These are phyloP conservation scores for Oemleria cerasiformis DNA, from an alignment of 306 rosid species.

Conservation along the genomic window DNA sequence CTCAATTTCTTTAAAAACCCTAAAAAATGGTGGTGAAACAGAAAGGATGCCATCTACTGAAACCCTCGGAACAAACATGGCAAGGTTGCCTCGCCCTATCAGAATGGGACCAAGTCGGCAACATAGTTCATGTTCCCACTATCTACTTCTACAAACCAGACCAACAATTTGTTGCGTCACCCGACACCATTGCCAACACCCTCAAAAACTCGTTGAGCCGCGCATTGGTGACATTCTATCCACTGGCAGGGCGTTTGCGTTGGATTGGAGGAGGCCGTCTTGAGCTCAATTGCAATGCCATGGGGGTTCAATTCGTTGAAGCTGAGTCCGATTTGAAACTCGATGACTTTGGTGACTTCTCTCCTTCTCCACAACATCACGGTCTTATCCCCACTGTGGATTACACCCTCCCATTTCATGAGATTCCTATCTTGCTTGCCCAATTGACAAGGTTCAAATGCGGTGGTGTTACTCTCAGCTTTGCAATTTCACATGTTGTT, in stretches of 20 bases:
- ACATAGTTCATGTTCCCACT: conserved; percentile 41
- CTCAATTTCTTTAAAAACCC: neutral
- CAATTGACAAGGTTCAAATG: conserved; percentile 57
- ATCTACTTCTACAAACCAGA: conserved; percentile 46
- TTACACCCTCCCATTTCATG: conserved; percentile 41
- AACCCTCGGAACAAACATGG: conserved; percentile 42
- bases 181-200: conserved; percentile 23
- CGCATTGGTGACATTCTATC: conserved; percentile 58
- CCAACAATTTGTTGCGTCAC: conserved; percentile 5
- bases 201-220: conserved; percentile 41
- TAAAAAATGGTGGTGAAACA: conserved; percentile 33
- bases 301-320: conserved; percentile 43
- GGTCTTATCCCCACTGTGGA: conserved; percentile 37
- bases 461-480: conserved; percentile 41
- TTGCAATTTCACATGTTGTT: conserved; percentile 39
- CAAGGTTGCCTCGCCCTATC: conserved; percentile 34
- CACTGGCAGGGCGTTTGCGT: conserved; percentile 52
- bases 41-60: conserved; percentile 30
- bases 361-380: conserved; percentile 20
- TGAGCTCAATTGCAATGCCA: conserved; percentile 49
- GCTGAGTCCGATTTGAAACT: conserved; percentile 38
- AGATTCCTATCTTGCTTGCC: conserved; percentile 37
- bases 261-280: conserved; percentile 46
- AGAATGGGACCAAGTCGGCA: conserved; percentile 55
- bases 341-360: conserved; percentile 36